Percentiles rank a stretch among this genome's conserved stretches.
Evolutionary conservation across 2,329 filamentous ascomycete species (phyloP).

Genomic region (Trematosphaeria pertusa): DNA sequence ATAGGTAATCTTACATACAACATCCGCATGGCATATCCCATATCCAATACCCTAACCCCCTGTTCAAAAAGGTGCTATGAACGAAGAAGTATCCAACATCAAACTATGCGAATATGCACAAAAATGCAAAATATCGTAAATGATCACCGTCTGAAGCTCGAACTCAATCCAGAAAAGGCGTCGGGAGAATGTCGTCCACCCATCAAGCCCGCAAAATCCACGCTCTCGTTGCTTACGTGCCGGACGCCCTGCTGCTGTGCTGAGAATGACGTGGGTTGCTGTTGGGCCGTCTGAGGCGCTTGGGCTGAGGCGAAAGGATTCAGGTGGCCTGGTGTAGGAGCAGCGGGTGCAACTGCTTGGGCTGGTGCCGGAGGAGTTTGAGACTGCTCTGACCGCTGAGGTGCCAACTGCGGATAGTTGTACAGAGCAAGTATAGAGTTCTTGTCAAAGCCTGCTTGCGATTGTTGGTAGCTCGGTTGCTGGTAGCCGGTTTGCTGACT

Average conservation of each 20-base stretch:
- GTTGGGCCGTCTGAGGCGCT: constrained; percentile 25
- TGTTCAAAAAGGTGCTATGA: background rate
- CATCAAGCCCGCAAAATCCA: constrained; percentile 67
- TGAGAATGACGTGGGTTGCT: constrained; percentile 21
- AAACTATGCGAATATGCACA: constrained; percentile 11
- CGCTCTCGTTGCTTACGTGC: constrained; percentile 73
- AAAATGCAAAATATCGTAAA: constrained; percentile 7
- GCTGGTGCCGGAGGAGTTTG: constrained; percentile 37
- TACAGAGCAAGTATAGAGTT: constrained; percentile 79
- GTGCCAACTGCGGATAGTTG: constrained; percentile 64
- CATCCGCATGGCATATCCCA: background rate
- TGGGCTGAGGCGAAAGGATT: constrained; percentile 62
- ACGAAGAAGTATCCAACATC: constrained; percentile 3
- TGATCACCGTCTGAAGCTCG: constrained; percentile 50
- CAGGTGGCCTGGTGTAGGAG: constrained; percentile 52
- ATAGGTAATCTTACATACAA: constrained; percentile 11
- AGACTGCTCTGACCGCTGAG: constrained; percentile 48
- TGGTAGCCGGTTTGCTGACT: constrained; percentile 39
- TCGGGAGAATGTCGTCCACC: constrained; percentile 78
- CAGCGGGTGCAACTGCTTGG: constrained; percentile 35
- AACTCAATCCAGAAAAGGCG: constrained; percentile 78
- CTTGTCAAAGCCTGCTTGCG: constrained; percentile 65
- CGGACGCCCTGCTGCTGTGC: constrained; percentile 38
- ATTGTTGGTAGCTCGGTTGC: constrained; percentile 30
- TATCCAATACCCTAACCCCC: background rate